Evolutionary conservation across 805 yeast genomes (phyloP), one percentile per base, ranked within the genome.

Genomic region (Wickerhamiella sorbophila): DNA sequence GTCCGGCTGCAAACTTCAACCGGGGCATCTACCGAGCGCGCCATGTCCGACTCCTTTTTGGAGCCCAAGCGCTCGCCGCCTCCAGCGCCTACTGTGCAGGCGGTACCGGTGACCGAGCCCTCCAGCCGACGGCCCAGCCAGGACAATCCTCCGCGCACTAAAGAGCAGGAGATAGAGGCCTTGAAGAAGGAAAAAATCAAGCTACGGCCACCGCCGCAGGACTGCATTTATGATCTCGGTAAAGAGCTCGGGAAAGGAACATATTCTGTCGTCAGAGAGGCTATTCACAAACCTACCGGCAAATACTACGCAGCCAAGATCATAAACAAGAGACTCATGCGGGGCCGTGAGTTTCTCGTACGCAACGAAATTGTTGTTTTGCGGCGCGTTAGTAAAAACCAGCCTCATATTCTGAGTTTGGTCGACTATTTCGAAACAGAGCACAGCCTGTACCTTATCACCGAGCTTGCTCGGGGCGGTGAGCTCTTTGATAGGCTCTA

Each of bases 361-460:
- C 74, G 74, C 43, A 72, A 77, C 48, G 88, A 79, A 56, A 72
- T 79, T 44, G 60, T 65, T 5, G 69, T 77, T 1, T 64, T 79
- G 34, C 66, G 66, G 55, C 67, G 66, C 21, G 60, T 75, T 8
- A 69, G 75, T 38, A 60, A 60, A 45, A 68, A 67, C 27, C 75
- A 73, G 45, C 59, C 68, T 18, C 74, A 77, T 53, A 67, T 80
- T 12, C 61, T 79, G 41, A 77, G 77, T 32, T 58, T 79, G 40
- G 66, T 74, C 8, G 87, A 79, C 60, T 75, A 70, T 58, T 80
- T 79, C 55, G 86, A 80, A 55, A 80, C 88, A 0, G 62, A 65
- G 4, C 70, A 73, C 42, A 64, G 67, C 50, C 53, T 65, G 31
- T 65, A 66, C 45, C 53, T 80, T 37, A 72, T 79, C 33, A 79